phyloP scores from a whole-genome alignment of 176 grass and related monocot genomes.

The Melocanna baccifera region DNA sequence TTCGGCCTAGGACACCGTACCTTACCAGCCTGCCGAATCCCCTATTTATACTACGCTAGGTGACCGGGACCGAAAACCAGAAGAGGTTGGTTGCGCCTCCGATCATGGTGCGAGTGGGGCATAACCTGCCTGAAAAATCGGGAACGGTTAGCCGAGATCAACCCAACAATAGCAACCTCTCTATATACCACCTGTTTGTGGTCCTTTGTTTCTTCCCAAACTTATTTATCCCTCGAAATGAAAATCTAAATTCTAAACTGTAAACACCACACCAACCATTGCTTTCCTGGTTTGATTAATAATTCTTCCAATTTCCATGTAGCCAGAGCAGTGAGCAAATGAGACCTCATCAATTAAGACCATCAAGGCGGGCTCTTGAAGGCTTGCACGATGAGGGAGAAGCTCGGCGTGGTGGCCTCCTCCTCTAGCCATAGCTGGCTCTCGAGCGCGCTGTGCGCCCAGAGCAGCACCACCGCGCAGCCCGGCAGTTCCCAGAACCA shows the following conservation, averaged over 20 bases:
- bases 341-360: neutral
- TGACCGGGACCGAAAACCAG: too few relatives aligned
- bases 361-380: constrained; percentile 50
- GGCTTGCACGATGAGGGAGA: constrained; percentile 76
- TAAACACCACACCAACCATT: neutral
- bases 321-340: neutral
- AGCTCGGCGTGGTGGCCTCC: constrained; percentile 46
- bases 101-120: too few relatives aligned
- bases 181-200: too few relatives aligned
- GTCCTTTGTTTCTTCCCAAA: too few relatives aligned
- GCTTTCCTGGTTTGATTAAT: neutral
- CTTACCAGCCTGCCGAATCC: too few relatives aligned
- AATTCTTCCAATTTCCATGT: neutral
- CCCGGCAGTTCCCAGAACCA: constrained; percentile 54
- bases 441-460: constrained; percentile 70
- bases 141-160: too few relatives aligned
- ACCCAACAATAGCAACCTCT: too few relatives aligned
- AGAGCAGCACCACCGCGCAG: constrained; percentile 73
- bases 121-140: too few relatives aligned
- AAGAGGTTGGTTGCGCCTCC: too few relatives aligned
- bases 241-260: neutral
- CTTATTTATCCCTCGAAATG: too few relatives aligned
- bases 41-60: too few relatives aligned
- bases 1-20: too few relatives aligned
- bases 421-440: constrained; percentile 93